phyloP scores from a whole-genome alignment of 371 early-diverging fungal genomes.

The Conidiobolus incongruus region DNA sequence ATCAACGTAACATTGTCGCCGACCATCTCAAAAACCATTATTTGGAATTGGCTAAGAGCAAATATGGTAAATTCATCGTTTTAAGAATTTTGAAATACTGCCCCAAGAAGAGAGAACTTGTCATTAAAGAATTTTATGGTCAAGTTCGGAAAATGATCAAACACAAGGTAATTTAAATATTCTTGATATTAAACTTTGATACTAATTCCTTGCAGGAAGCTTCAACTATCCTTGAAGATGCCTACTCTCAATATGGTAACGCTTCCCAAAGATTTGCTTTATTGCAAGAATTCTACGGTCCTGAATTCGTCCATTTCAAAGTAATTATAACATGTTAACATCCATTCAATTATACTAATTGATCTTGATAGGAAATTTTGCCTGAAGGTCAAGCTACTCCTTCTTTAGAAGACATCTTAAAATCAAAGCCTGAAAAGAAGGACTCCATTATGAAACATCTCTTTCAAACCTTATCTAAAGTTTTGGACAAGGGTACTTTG shows the following conservation, averaged over 20 bases:
- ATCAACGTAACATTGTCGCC: slow-evolving; percentile 59
- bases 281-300: slow-evolving; percentile 84
- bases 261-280: slow-evolving; percentile 47
- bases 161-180: slow-evolving; percentile 7
- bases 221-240: slow-evolving; percentile 59
- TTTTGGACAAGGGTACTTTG: slow-evolving; percentile 67
- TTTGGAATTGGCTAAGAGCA: slow-evolving; percentile 43
- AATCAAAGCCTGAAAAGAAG: slow-evolving; percentile 47
- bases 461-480: slow-evolving; percentile 32
- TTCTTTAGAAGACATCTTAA: slow-evolving; percentile 31
- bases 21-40: slow-evolving; percentile 55
- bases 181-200: no score
- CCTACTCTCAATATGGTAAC: slow-evolving; percentile 58
- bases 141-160: slow-evolving; percentile 53
- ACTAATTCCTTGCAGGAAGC: slow-evolving; percentile 69
- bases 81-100: slow-evolving; percentile 66
- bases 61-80: slow-evolving; percentile 80
- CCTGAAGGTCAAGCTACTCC: slow-evolving; percentile 13
- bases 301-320: slow-evolving; percentile 72
- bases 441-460: slow-evolving; percentile 48
- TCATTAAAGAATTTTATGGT: slow-evolving; percentile 64
- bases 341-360: no score
- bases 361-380: no score
- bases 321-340: slow-evolving; percentile 14
- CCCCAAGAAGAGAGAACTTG: slow-evolving; percentile 35